Conservation (phyloP, 2,329 filamentous ascomycete species). For the Pseudogymnoascus sp. region DNA sequence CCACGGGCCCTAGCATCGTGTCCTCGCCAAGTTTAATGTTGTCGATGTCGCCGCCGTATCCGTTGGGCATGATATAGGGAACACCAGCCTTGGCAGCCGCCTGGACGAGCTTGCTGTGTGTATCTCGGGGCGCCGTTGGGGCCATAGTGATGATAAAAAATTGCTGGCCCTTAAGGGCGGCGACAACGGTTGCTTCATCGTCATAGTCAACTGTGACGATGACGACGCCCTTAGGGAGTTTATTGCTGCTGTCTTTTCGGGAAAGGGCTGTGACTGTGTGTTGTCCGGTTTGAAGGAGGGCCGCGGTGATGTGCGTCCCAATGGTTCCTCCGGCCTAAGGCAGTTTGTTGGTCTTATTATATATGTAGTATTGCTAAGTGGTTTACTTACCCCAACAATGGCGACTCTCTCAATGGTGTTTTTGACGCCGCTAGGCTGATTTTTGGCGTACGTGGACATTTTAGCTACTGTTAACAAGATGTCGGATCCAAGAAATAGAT, state of each 20-base stretch:
- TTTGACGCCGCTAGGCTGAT: slow-evolving; percentile 15
- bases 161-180: slow-evolving; percentile 46
- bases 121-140: slow-evolving; percentile 34
- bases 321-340: slow-evolving; percentile 36
- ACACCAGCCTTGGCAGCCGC: slow-evolving; percentile 48
- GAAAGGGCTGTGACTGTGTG: slow-evolving; percentile 43
- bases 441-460: slow-evolving; percentile 13
- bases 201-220: slow-evolving; percentile 37
- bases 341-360: slow-evolving; percentile 5
- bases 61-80: slow-evolving; percentile 47
- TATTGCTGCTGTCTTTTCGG: slow-evolving; percentile 34
- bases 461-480: not conserved
- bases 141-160: slow-evolving; percentile 47
- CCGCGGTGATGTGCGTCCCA: slow-evolving; percentile 31
- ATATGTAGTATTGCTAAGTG: not conserved
- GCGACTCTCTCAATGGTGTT: slow-evolving; percentile 38
- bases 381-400: slow-evolving; percentile 37
- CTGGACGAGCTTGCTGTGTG: slow-evolving; percentile 40
- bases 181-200: slow-evolving; percentile 35
- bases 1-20: slow-evolving; percentile 11
- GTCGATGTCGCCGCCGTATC: slow-evolving; percentile 28
- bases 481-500: not conserved
- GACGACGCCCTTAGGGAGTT: slow-evolving; percentile 31
- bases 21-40: slow-evolving; percentile 23
- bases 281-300: slow-evolving; percentile 28